phyloP scores from a whole-genome alignment of 495 filamentous ascomycete species.

The Aspergillus avenaceus region DNA sequence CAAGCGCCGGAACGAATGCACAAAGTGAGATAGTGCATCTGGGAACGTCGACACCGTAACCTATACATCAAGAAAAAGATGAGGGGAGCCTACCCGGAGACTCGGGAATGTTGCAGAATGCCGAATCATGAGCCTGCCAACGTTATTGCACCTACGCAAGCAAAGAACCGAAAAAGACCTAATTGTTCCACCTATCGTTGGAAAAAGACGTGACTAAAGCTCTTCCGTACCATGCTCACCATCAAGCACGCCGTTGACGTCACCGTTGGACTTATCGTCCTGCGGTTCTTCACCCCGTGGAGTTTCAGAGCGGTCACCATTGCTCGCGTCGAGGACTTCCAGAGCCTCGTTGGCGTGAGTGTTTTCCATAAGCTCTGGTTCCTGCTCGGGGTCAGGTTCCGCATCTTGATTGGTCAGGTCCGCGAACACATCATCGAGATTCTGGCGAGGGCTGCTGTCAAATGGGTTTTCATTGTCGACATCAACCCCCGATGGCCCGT shows the following conservation, averaged over 20 bases:
- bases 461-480: conserved; percentile 25
- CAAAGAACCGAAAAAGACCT: neutral
- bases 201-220: conserved; percentile 4
- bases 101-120: conserved; percentile 9
- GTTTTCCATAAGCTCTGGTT: conserved; percentile 39
- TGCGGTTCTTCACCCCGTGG: conserved; percentile 11
- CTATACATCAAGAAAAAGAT: conserved; percentile 14
- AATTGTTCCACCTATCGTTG: neutral
- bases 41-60: conserved; percentile 15
- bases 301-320: conserved; percentile 22
- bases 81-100: conserved; percentile 4
- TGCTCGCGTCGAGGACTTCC: conserved; percentile 41
- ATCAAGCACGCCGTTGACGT: conserved; percentile 10
- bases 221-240: conserved; percentile 8
- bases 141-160: neutral
- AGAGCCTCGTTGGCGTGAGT: conserved; percentile 44
- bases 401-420: conserved; percentile 45
- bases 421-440: conserved; percentile 45
- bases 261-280: conserved; percentile 10
- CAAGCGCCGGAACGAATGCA: conserved; percentile 1
- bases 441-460: conserved; percentile 40
- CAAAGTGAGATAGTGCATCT: conserved; percentile 1
- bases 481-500: conserved; percentile 18
- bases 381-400: conserved; percentile 25
- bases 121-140: conserved; percentile 1